A percentile compares a stretch with the other conserved stretches of the same genome.
phyloP scores from a whole-genome alignment of 148 eudicot species.

The Camellia lanceoleosa region DNA sequence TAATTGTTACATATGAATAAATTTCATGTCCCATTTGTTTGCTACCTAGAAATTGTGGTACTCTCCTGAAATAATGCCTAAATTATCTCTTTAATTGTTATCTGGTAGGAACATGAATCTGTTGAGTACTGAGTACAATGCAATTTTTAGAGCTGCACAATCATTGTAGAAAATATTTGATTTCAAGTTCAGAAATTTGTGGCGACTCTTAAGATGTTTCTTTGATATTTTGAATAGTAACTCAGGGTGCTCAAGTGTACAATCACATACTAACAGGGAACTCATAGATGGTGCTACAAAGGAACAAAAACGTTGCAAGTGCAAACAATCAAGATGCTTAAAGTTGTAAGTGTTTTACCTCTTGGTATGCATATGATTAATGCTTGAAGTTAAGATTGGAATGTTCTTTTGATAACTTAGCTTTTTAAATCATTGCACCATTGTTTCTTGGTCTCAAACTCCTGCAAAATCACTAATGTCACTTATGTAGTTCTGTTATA shows the following conservation, averaged over 20 bases:
- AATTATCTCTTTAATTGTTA: not conserved
- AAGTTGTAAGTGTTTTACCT: conserved; percentile 12
- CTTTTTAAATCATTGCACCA: not conserved
- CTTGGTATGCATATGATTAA: not conserved
- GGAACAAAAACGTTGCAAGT: conserved; percentile 14
- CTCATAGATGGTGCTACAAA: conserved; percentile 1
- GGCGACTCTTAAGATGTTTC: not conserved
- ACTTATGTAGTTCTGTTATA: too few species aligned
- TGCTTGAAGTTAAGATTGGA: not conserved
- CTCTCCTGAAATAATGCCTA: not conserved
- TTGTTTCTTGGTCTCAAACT: not conserved
- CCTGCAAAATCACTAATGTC: not conserved
- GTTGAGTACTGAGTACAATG: not conserved
- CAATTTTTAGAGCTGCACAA: not conserved
- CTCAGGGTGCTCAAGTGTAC: not conserved
- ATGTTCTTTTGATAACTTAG: not conserved
- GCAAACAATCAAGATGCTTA: conserved; percentile 10
- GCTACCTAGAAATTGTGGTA: not conserved
- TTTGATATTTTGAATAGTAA: not conserved
- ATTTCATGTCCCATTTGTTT: too few species aligned
- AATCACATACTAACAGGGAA: not conserved
- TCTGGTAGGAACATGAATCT: not conserved
- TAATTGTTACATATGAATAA: too few species aligned
- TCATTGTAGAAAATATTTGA: not conserved
- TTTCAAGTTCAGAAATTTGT: not conserved